Evolutionary conservation across 306 rosid species (phyloP).

Genomic region (Adenanthera pavonina): DNA sequence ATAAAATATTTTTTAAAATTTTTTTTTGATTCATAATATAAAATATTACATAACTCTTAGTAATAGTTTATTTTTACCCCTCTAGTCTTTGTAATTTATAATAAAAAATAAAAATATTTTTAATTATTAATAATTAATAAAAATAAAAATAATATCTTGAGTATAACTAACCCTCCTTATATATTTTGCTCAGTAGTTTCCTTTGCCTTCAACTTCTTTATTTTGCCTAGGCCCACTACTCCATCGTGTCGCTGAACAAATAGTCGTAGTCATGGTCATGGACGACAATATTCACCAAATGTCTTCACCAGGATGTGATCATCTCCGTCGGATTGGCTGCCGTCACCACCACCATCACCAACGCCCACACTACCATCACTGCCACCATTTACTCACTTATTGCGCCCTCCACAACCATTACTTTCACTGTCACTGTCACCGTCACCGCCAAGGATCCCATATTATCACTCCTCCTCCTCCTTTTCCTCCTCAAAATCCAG

Average conservation of each 20-base stretch:
- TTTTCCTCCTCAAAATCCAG: constrained; percentile 27
- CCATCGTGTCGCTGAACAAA: background rate
- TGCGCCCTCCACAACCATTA: constrained; percentile 43
- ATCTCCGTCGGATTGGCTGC: background rate
- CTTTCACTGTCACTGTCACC: background rate
- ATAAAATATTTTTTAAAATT: no score
- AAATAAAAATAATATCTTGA: no score
- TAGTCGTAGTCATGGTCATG: background rate
- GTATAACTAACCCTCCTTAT: no score
- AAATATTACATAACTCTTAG: no score
- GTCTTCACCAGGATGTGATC: constrained; percentile 12
- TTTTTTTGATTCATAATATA: no score
- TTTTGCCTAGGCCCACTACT: no score
- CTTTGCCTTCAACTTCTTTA: no score
- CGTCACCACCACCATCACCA: background rate
- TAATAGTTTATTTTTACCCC: no score
- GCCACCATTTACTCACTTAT: background rate
- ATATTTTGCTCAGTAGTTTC: no score
- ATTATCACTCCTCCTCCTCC: background rate
- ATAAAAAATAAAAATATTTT: no score
- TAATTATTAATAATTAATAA: no score
- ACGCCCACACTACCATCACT: background rate
- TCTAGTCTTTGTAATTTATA: no score
- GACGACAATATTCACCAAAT: background rate
- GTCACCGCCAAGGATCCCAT: background rate